Base-by-base conservation (phyloP, 805 yeast genomes). In the Ogataea parapolymorpha region DNA sequence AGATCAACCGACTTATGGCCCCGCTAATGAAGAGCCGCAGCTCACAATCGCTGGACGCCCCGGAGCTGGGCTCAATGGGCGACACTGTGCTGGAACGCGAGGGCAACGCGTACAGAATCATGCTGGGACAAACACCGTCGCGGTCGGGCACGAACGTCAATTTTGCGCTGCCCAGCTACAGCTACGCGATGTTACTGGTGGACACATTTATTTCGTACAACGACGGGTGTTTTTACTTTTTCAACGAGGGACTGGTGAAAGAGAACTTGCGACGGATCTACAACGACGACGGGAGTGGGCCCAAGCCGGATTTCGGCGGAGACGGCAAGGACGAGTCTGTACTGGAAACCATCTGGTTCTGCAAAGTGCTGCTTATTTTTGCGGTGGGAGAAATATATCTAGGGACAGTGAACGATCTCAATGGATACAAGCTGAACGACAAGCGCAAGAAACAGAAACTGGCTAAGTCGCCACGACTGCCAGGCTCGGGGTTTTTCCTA, bases 351-450 rank as follows among this genome's bases (percentile, higher is more conserved):
- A 82, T 85, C 33, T 85, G 90, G 88, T 82, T 82, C 53, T 83
- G 91, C 64, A 85, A 85, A 58, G 74, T 83, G 5, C 56, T 85
- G 16, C 61, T 85, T 38, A 81, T 85, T 17, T 84, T 85, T 59
- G 87, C 91, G 4, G 74, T 79, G 35, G 93, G 95, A 13, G 95
- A 85, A 57, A 83, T 85, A 86, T 85, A 85, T 53, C 61, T 84
- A 26, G 91, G 91, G 1, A 82, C 88, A 0, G 82, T 84, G 10
- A 81, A 84, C 38, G 77, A 75, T 48, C 66, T 72, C 16, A 81
- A 80, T 53, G 79, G 82, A 3, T 64, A 66, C 44, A 67, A 65
- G 39, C 54, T 66, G 45, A 53, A 32, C 28, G 59, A 56, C 26
- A 54, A 45, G 33, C 50, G 44, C 26, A 54, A 55, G 31, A 54